A percentile compares a stretch with the other conserved stretches of the same genome.
Evolutionary conservation across 106 monocot genomes (phyloP).

Genomic region (Alisma plantagoaquatica): DNA sequence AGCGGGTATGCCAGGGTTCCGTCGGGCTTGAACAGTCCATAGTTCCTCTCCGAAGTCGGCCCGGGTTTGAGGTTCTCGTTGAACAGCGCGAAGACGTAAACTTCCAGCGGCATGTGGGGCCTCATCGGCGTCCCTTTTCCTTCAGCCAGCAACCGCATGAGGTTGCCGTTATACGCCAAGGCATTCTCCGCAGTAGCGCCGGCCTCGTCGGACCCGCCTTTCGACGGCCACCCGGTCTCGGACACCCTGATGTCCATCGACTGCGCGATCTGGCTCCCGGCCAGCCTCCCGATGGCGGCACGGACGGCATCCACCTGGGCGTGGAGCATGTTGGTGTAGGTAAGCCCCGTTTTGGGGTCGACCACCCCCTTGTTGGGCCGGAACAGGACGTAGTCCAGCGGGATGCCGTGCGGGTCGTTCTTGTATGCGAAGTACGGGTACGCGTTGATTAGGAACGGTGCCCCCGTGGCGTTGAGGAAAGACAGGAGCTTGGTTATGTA

Average conservation of each 20-base stretch:
- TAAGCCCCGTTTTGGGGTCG: slow-evolving; percentile 6
- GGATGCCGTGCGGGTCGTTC: slow-evolving; percentile 9
- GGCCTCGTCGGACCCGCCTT: slow-evolving; percentile 14
- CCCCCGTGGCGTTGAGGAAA: slow-evolving; percentile 7
- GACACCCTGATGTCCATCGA: slow-evolving; percentile 19
- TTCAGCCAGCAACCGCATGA: slow-evolving; percentile 6
- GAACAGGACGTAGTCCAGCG: slow-evolving; percentile 22
- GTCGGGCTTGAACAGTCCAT: slow-evolving; percentile 26
- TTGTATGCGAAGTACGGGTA: slow-evolving; percentile 30
- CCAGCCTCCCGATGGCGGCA: slow-evolving; percentile 9
- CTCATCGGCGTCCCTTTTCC: slow-evolving; percentile 16
- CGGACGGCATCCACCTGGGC: slow-evolving; percentile 26
- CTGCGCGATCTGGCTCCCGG: slow-evolving; percentile 11
- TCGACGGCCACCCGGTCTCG: slow-evolving; percentile 31
- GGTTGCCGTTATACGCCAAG: slow-evolving; percentile 18
- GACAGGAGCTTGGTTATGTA: slow-evolving; percentile 8
- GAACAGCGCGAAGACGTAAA: slow-evolving; percentile 23
- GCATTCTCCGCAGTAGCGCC: slow-evolving; percentile 28
- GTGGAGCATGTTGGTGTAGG: slow-evolving; percentile 22
- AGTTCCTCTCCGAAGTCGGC: slow-evolving; percentile 24
- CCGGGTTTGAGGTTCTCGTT: slow-evolving; percentile 25
- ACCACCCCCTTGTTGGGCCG: slow-evolving; percentile 6
- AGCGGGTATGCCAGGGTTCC: slow-evolving; percentile 15
- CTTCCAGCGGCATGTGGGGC: slow-evolving; percentile 10
- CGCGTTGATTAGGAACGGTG: slow-evolving; percentile 23